Percentiles rank a stretch among this genome's conserved stretches.
Evolutionary conservation across 352 stramenopile species (phyloP).

Genomic region (Globisporangium heterothallicum): DNA sequence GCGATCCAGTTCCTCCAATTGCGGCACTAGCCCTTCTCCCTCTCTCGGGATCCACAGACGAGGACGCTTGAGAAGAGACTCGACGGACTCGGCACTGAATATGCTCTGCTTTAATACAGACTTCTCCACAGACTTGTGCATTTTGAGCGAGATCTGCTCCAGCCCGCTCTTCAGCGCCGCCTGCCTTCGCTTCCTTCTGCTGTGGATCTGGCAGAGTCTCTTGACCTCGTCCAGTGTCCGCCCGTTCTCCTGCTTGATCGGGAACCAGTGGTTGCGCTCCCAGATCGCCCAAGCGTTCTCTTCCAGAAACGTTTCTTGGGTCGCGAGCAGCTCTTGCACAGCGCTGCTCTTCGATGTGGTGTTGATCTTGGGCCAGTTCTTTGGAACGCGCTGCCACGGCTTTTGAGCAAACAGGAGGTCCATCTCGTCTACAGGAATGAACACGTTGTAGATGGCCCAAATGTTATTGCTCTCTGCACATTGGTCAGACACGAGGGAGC

Average conservation of each 20-base stretch:
- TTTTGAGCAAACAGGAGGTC: conserved; percentile 11
- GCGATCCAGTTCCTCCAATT: conserved; percentile 28
- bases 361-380: conserved; percentile 24
- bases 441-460: conserved; percentile 17
- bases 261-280: conserved; percentile 45
- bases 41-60: conserved; percentile 37
- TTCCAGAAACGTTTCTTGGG: conserved; percentile 30
- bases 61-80: conserved; percentile 26
- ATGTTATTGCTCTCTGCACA: neutral
- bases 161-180: conserved; percentile 26
- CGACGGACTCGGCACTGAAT: conserved; percentile 25
- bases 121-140: conserved; percentile 21
- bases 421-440: conserved; percentile 16
- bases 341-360: conserved; percentile 10
- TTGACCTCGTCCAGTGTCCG: conserved; percentile 22
- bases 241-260: conserved; percentile 40
- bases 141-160: conserved; percentile 19
- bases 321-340: conserved; percentile 15
- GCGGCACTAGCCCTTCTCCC: conserved; percentile 25
- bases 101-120: conserved; percentile 31
- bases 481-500: neutral
- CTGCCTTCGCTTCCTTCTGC: conserved; percentile 38
- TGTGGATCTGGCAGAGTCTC: conserved; percentile 25
- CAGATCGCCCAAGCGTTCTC: conserved; percentile 35
- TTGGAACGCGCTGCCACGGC: conserved; percentile 10